Evolutionary conservation across 129 eudicot species (phyloP).

Genomic region (Artemisia tridentata): DNA sequence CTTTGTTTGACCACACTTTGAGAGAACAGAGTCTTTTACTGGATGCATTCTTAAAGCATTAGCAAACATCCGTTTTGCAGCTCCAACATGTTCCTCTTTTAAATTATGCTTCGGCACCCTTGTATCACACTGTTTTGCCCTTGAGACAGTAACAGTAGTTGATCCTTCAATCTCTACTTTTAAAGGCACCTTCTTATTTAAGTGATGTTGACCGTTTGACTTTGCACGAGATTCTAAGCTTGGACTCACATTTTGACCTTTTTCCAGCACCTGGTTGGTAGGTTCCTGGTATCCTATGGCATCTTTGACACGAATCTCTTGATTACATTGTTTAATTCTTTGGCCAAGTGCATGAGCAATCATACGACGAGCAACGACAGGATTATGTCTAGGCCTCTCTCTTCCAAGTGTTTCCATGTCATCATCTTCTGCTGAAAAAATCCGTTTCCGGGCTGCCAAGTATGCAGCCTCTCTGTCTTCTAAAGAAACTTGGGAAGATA

Average conservation of each 20-base stretch:
- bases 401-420: conserved; percentile 30
- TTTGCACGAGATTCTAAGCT: conserved; percentile 22
- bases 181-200: conserved; percentile 15
- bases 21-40: conserved; percentile 29
- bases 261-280: conserved; percentile 16
- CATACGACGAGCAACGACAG: conserved; percentile 95
- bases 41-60: conserved; percentile 66
- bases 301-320: conserved; percentile 9
- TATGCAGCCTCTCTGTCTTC: conserved; percentile 86
- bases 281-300: conserved; percentile 13
- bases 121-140: conserved; percentile 26
- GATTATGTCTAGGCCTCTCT: conserved; percentile 64
- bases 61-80: conserved; percentile 91
- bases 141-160: conserved; percentile 4
- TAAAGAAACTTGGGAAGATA: conserved; percentile 37
- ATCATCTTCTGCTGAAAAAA: conserved; percentile 49
- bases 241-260: conserved; percentile 23
- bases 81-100: conserved; percentile 71
- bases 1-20: conserved; percentile 34
- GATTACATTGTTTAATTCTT: conserved; percentile 36
- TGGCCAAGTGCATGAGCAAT: conserved; percentile 92
- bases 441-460: conserved; percentile 76
- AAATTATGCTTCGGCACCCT: conserved; percentile 25
- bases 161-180: conserved; percentile 8
- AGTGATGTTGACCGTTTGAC: conserved; percentile 17